Percentiles rank a stretch among this genome's conserved stretches.
Evolutionary conservation across 1,284 basidiomycete species (phyloP).

Genomic region (Limonomyces culmigenus): DNA sequence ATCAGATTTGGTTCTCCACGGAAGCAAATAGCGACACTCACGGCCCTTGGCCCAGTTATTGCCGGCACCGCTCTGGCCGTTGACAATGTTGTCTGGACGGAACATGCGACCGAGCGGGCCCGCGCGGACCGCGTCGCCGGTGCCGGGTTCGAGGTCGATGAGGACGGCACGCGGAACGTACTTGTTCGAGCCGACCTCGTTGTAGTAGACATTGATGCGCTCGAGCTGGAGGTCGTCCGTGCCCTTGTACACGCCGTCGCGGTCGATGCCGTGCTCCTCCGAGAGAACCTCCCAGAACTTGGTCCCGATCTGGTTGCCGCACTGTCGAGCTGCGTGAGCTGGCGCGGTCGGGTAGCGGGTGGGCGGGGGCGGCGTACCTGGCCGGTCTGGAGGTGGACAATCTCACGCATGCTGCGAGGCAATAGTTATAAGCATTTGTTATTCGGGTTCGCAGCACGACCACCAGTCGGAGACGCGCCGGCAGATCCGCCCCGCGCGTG

Average conservation of each 20-base stretch:
- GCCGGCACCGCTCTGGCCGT: constrained; percentile 81
- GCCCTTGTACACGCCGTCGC: constrained; percentile 87
- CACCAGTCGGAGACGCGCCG: too few relatives aligned
- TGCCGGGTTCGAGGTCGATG: constrained; percentile 91
- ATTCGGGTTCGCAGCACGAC: too few relatives aligned
- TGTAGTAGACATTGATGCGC: constrained; percentile 94
- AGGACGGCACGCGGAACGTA: constrained; percentile 94
- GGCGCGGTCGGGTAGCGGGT: constrained; percentile 2
- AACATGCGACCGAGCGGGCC: constrained; percentile 77
- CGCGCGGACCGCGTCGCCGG: constrained; percentile 88
- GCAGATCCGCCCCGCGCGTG: too few relatives aligned
- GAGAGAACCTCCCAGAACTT: constrained; percentile 99
- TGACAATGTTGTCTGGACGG: constrained; percentile 92
- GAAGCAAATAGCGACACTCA: constrained; percentile 23
- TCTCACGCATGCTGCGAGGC: constrained; percentile 94
- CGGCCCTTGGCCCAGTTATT: constrained; percentile 96
- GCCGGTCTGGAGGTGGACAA: constrained; percentile 93
- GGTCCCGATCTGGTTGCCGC: constrained; percentile 97
- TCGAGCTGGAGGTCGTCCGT: constrained; percentile 93
- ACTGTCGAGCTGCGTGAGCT: constrained; percentile 34
- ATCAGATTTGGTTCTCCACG: constrained; percentile 4
- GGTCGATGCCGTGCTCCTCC: constrained; percentile 93
- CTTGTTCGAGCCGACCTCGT: constrained; percentile 81
- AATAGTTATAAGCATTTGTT: too few relatives aligned
- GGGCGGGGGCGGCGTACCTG: constrained; percentile 34